Evolutionary conservation across 257 asterid species (phyloP).

Genomic region (Thymus mandschuricus): DNA sequence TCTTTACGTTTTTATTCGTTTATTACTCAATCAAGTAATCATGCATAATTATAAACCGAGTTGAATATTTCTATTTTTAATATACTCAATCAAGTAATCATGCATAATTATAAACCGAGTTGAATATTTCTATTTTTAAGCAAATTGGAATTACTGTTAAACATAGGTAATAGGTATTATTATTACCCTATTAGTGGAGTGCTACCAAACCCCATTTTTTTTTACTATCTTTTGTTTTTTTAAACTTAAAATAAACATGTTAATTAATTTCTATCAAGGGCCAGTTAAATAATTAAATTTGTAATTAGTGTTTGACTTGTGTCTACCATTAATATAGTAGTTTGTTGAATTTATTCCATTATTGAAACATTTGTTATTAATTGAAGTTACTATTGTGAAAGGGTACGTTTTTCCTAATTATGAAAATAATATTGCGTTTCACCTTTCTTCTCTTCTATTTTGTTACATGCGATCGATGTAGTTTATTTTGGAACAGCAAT

Average conservation of each 20-base stretch:
- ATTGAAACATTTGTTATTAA: constrained; percentile 15
- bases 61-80: background rate
- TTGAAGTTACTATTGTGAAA: background rate
- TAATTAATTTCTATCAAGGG: constrained; percentile 15
- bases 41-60: background rate
- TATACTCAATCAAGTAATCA: background rate
- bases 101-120: background rate
- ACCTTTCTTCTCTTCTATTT: constrained; percentile 13
- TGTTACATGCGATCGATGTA: background rate
- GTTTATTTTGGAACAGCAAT: background rate
- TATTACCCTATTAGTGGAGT: constrained; percentile 29
- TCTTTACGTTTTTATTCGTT: too few relatives aligned
- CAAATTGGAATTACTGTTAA: constrained; percentile 22
- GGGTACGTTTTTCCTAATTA: constrained; percentile 24
- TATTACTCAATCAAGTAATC: background rate
- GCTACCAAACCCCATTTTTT: constrained; percentile 26
- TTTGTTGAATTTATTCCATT: constrained; percentile 15
- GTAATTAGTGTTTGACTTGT: constrained; percentile 41
- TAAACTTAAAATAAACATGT: background rate
- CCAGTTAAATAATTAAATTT: background rate
- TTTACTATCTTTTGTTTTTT: background rate
- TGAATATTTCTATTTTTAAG: background rate
- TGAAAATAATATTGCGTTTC: constrained; percentile 15
- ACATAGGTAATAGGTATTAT: background rate
- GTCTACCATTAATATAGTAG: constrained; percentile 30